phyloP scores from a whole-genome alignment of 2,329 filamentous ascomycete genomes.

The Phaeosphaeriaceae sp. region DNA sequence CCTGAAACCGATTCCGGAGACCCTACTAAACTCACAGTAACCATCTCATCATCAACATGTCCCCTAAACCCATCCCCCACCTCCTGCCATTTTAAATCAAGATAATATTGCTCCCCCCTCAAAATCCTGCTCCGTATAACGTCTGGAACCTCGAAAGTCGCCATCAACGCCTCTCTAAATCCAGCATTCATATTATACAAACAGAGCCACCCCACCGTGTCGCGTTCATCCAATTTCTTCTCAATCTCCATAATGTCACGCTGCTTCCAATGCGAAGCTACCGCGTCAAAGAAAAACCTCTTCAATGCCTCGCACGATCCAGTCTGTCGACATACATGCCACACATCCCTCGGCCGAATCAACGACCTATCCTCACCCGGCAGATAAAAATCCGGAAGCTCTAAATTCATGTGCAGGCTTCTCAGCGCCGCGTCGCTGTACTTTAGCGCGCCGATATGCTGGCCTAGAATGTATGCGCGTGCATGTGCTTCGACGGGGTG shows the following conservation, averaged over 20 bases:
- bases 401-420: constrained; percentile 10
- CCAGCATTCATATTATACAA: background rate
- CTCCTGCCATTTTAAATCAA: too few relatives aligned
- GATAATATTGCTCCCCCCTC: too few relatives aligned
- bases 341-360: constrained; percentile 16
- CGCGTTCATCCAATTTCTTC: too few relatives aligned
- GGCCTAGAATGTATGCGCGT: constrained; percentile 16
- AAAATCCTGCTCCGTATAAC: too few relatives aligned
- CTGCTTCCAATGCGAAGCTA: constrained; percentile 16
- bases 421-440: constrained; percentile 18
- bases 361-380: background rate
- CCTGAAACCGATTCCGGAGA: too few relatives aligned
- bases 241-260: background rate
- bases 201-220: background rate
- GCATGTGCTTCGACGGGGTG: constrained; percentile 10
- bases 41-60: too few relatives aligned
- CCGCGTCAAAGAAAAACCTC: constrained; percentile 22
- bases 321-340: constrained; percentile 10
- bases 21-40: too few relatives aligned
- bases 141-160: too few relatives aligned
- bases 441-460: constrained; percentile 2
- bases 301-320: constrained; percentile 4
- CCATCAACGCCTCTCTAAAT: too few relatives aligned
- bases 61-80: too few relatives aligned
- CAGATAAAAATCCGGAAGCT: constrained; percentile 2